phyloP scores from a whole-genome alignment of 768 basidiomycete genomes.

The Tylopilus felleus region DNA sequence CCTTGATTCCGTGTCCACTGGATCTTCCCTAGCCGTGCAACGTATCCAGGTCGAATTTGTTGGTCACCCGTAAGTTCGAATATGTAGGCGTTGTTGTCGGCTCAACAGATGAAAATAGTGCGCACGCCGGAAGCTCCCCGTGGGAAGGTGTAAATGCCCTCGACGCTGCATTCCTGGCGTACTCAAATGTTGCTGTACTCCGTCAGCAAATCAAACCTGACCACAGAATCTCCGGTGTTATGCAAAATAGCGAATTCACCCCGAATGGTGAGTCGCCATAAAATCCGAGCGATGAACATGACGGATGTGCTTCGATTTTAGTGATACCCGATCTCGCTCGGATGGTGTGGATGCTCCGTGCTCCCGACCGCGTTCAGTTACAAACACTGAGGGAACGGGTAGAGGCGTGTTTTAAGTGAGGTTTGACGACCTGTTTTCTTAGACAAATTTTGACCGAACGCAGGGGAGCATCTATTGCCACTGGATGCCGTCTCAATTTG shows the following conservation, averaged over 20 bases:
- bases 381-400: conserved; percentile 16
- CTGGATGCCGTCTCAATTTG: conserved; percentile 51
- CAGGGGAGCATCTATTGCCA: conserved; percentile 59
- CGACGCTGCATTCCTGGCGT: conserved; percentile 85
- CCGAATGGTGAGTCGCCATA: no score
- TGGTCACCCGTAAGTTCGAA: conserved; percentile 62
- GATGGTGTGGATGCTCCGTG: no score
- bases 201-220: conserved; percentile 87
- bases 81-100: neutral
- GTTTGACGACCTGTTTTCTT: neutral
- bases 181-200: conserved; percentile 72
- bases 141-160: conserved; percentile 87
- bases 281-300: no score
- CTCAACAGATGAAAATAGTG: conserved; percentile 39
- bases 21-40: conserved; percentile 61
- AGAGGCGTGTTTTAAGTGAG: no score
- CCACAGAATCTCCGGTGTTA: conserved; percentile 46
- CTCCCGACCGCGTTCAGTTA: no score
- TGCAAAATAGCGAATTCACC: conserved; percentile 22
- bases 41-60: conserved; percentile 65
- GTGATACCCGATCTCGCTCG: no score
- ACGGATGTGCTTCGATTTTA: neutral
- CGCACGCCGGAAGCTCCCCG: conserved; percentile 76
- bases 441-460: no score
- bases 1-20: conserved; percentile 47